Evolutionary conservation across 73 alveolate species (phyloP).

Genomic region (Stentor coeruleus): DNA sequence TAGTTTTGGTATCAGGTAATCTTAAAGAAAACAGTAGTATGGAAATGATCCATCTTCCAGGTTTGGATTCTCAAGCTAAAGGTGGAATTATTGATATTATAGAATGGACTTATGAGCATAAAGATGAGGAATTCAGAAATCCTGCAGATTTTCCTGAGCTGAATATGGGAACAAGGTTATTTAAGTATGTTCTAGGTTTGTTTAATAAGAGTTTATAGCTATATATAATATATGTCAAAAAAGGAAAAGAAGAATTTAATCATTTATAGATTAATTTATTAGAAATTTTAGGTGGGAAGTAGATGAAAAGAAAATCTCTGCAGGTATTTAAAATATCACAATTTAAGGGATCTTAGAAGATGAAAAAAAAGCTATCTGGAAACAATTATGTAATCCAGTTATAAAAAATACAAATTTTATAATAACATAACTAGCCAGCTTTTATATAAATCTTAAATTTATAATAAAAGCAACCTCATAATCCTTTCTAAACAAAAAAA

Average conservation of each 20-base stretch:
- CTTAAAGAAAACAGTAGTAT: not conserved
- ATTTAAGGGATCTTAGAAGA: slow-evolving; percentile 7
- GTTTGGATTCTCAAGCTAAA: not conserved
- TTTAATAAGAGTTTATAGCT: not conserved
- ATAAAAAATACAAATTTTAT: not conserved
- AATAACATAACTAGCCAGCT: too few relatives aligned
- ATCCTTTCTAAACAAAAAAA: too few relatives aligned
- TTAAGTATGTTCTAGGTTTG: slow-evolving; percentile 1
- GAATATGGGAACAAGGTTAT: slow-evolving; percentile 11
- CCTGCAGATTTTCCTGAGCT: slow-evolving; percentile 6
- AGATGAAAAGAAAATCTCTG: not conserved
- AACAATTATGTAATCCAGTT: not conserved
- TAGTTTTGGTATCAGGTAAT: not conserved
- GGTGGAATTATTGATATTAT: not conserved
- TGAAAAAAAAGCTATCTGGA: not conserved
- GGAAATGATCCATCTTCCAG: slow-evolving; percentile 6
- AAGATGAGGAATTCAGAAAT: not conserved
- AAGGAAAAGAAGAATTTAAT: not conserved
- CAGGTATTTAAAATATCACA: not conserved
- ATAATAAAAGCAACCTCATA: too few relatives aligned
- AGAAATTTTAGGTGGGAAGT: not conserved
- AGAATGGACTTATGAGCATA: slow-evolving; percentile 26
- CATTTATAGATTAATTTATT: not conserved
- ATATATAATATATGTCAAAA: too few relatives aligned
- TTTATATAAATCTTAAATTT: too few relatives aligned